Percentiles rank a stretch among this genome's conserved stretches.
phyloP scores from a whole-genome alignment of 192 early-diverging fungal species.

The Neocallimastix lanati region DNA sequence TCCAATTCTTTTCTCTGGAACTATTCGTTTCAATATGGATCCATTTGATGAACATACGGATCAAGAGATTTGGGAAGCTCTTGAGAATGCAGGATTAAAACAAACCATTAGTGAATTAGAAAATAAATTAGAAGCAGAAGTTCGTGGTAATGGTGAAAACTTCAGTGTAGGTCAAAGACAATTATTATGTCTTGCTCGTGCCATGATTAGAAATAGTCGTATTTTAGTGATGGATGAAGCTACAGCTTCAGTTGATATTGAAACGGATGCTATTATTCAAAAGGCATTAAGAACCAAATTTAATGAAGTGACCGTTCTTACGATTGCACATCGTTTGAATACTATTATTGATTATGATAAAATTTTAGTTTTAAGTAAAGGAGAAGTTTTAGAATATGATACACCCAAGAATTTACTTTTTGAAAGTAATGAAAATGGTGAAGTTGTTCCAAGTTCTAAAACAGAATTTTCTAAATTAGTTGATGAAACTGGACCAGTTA shows the following conservation, averaged over 20 bases:
- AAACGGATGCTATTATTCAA: constrained; percentile 63
- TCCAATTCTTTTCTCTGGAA: constrained; percentile 21
- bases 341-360: constrained; percentile 35
- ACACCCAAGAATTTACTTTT: constrained; percentile 11
- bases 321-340: constrained; percentile 62
- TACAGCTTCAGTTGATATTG: constrained; percentile 42
- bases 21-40: constrained; percentile 33
- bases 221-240: constrained; percentile 2
- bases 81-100: constrained; percentile 17
- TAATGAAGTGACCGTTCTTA: constrained; percentile 26
- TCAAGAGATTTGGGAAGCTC: constrained; percentile 44
- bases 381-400: constrained; percentile 29
- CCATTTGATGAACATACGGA: constrained; percentile 24
- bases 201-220: constrained; percentile 24
- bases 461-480: constrained; percentile 30
- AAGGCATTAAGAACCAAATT: constrained; percentile 27
- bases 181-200: constrained; percentile 59
- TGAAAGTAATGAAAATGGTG: background rate
- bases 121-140: constrained; percentile 48
- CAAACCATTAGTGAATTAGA: constrained; percentile 4
- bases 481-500: constrained; percentile 43
- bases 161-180: constrained; percentile 67
- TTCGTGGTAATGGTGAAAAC: constrained; percentile 72
- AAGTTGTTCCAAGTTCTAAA: background rate
- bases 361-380: constrained; percentile 19